Percentiles rank a stretch among this genome's conserved stretches.
Evolutionary conservation across 129 eudicot genomes (phyloP).

Genomic region (Cynara cardunculus): DNA sequence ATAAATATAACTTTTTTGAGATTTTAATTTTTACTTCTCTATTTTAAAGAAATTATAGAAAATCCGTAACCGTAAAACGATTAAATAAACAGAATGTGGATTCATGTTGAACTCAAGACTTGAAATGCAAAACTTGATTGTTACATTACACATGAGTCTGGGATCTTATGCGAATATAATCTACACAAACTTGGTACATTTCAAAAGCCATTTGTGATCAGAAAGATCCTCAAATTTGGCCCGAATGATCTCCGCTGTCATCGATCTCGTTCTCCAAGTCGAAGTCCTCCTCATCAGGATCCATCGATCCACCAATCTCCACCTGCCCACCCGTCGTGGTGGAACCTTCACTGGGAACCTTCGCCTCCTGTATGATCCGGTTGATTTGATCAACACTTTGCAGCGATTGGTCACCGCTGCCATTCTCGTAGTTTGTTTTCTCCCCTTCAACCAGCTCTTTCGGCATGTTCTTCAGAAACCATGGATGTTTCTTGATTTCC

Average conservation of each 20-base stretch:
- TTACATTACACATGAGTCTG: neutral
- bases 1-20: too few relatives aligned
- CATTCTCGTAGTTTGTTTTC: slow-evolving; percentile 43
- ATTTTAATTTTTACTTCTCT: too few relatives aligned
- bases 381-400: slow-evolving; percentile 67
- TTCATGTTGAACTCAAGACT: too few relatives aligned
- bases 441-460: slow-evolving; percentile 55
- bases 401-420: slow-evolving; percentile 21
- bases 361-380: slow-evolving; percentile 69
- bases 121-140: slow-evolving; percentile 13
- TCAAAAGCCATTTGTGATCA: slow-evolving; percentile 1
- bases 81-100: neutral
- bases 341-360: slow-evolving; percentile 44
- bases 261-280: slow-evolving; percentile 66
- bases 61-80: neutral
- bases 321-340: slow-evolving; percentile 21
- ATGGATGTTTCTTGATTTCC: slow-evolving; percentile 67
- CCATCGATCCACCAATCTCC: slow-evolving; percentile 38
- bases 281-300: slow-evolving; percentile 42
- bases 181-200: slow-evolving; percentile 21
- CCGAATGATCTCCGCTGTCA: slow-evolving; percentile 48
- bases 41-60: too few relatives aligned
- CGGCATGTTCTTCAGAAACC: slow-evolving; percentile 61
- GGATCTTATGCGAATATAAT: slow-evolving; percentile 6
- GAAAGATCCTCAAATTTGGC: slow-evolving; percentile 3